Percentiles rank a stretch among this genome's conserved stretches.
phyloP scores from a whole-genome alignment of 352 stramenopile species.

The Pythium plurisporium region DNA sequence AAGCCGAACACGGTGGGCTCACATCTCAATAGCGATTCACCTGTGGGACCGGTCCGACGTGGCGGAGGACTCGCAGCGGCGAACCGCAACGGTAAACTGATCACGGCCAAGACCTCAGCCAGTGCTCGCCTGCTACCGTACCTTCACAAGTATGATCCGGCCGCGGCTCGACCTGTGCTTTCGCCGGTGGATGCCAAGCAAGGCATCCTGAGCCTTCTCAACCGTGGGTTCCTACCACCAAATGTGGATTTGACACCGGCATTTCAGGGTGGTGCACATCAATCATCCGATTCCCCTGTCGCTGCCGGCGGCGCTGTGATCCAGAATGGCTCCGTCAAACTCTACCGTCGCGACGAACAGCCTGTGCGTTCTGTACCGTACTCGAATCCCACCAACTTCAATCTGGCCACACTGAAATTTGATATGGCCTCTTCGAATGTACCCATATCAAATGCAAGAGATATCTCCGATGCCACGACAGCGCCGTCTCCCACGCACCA shows the following conservation, averaged over 20 bases:
- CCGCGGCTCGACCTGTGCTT: constrained; percentile 44
- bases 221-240: constrained; percentile 60
- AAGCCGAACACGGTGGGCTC: neutral
- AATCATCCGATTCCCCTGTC: neutral
- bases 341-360: constrained; percentile 60
- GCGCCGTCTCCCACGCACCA: neutral
- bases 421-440: constrained; percentile 33
- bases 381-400: constrained; percentile 64
- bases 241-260: constrained; percentile 61
- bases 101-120: constrained; percentile 59
- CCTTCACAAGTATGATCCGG: constrained; percentile 65
- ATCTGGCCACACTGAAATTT: constrained; percentile 74
- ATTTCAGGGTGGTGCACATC: constrained; percentile 26
- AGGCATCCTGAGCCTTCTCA: constrained; percentile 65
- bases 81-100: constrained; percentile 20
- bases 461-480: neutral
- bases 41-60: neutral
- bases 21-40: neutral
- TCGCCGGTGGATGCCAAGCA: constrained; percentile 51
- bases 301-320: constrained; percentile 44
- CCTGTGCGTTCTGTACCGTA: constrained; percentile 40
- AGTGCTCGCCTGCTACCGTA: constrained; percentile 57
- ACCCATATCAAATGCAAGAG: constrained; percentile 2
- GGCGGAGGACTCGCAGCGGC: constrained; percentile 10
- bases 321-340: constrained; percentile 39